These are phyloP conservation scores for Fusarium phyllophilum DNA, from an alignment of 2,329 filamentous ascomycete species.

Conservation along the genomic window DNA sequence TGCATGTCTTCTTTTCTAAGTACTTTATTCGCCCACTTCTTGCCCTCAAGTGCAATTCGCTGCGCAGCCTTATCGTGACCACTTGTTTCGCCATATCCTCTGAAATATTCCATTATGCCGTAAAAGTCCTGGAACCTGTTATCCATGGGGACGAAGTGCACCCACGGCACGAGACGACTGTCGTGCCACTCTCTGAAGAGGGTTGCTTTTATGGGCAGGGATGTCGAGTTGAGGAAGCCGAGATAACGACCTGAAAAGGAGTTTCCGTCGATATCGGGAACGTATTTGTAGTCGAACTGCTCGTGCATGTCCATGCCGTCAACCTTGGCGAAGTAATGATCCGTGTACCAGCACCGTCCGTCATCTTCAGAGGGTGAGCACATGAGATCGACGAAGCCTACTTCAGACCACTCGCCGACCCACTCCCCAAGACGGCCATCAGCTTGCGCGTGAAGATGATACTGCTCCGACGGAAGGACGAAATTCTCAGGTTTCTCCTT, in stretches of 20 bases:
- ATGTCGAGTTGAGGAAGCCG: constrained; percentile 75
- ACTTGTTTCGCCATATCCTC: constrained; percentile 63
- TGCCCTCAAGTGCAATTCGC: constrained; percentile 72
- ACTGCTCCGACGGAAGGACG: constrained; percentile 59
- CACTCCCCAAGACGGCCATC: constrained; percentile 59
- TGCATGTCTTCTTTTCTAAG: constrained; percentile 78
- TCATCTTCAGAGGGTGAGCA: constrained; percentile 54
- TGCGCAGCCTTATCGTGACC: constrained; percentile 68
- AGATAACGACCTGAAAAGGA: constrained; percentile 75
- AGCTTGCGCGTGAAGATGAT: constrained; percentile 58
- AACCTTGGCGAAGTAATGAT: constrained; percentile 55
- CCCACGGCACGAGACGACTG: constrained; percentile 77
- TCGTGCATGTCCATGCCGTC: constrained; percentile 57
- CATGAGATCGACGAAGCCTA: constrained; percentile 65
- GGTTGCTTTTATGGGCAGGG: constrained; percentile 79
- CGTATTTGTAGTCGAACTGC: constrained; percentile 72
- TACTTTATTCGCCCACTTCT: constrained; percentile 74
- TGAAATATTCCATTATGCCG: constrained; percentile 78
- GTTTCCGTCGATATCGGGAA: constrained; percentile 82
- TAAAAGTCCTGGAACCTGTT: constrained; percentile 78
- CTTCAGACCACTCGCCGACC: constrained; percentile 61
- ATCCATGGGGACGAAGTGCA: constrained; percentile 84
- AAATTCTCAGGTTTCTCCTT: constrained; percentile 61
- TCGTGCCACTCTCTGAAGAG: constrained; percentile 87
- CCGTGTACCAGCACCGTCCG: constrained; percentile 60